Base-by-base conservation (phyloP, 495 filamentous ascomycete genomes). In the Alectoria sarmentosa region DNA sequence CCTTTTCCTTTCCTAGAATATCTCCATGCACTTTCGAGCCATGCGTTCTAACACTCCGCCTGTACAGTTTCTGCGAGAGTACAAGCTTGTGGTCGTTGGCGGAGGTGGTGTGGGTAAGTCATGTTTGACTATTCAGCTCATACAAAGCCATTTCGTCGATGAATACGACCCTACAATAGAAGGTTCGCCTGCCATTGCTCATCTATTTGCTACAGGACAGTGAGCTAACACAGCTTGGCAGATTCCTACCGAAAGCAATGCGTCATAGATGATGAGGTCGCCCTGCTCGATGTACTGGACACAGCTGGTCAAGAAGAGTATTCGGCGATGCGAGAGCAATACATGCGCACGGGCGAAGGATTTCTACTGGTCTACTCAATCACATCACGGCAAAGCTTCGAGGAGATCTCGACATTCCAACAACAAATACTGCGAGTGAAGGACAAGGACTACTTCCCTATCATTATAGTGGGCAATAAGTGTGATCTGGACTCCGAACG, bases 201-300 rank as follows among this genome's bases (percentile, higher is more conserved):
- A 49, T 32, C n/a, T 30, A 44, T 19, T 17, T 13, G 23, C 17
- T 21, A n/a, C 48, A 55, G 46, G 63, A 62, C 36, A 52, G 23
- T 54, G 48, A 39, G 49, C 57, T 60, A 58, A 64, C 17, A 30
- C 32, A 3, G 26, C 28, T 38, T 44, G 11, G 13, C 76, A 98
- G 94, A 98, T 75, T 98, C 94, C 66, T 98, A 98, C 81, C 93
- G 94, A 77, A 98, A 98, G 86, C 93, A 98, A 83, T 98, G 95
- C 74, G 87, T 95, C 62, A 95, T 98, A 75, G 94, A 98, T 74
- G 94, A 97, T 70, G 94, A 98, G 76, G 90, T 97, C 67, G 95
- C 94, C 52, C 84, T 97, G 61, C 87, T 98, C 73, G 94, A 98
- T 75, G 93, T 98, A 61, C 87, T 98, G 70, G 94, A 98, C 76